Evolutionary conservation across 2,329 filamentous ascomycete genomes (phyloP), one percentile per base, ranked within the genome.

Genomic region (Botrytis fabae): DNA sequence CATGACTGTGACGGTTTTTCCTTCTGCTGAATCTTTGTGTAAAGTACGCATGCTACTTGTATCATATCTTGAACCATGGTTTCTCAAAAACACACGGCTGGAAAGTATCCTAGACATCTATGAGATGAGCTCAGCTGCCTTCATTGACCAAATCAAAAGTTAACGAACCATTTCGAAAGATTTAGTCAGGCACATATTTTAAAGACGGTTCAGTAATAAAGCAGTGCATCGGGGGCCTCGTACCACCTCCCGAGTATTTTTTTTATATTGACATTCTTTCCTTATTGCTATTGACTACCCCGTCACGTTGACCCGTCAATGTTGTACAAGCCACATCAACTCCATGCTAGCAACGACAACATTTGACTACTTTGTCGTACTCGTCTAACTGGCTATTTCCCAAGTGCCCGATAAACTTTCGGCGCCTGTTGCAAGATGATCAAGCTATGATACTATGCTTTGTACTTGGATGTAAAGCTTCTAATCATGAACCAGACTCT

Each of bases 51-150:
- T 65, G 44, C 40, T 44, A 35, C 60, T 64, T 71, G 59, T 22
- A 42, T 40, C 16, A 48, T 65, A 65, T 48, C 69, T 54, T 32
- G 35, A 20, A 18, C 9, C 20, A n/a, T 54, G 61, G 42, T 57
- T 65, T 9, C 60, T 40, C 69, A 59, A 64, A 60, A 64, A 64
- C 18, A 71, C 60, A 65, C 59, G 35, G 57, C 57, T 51, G 44
- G 46, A 51, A 57, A n/a, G 44, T 54, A 57, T 71, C 69, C 60
- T 65, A 71, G 60, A 65, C 59, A 66, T 51, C 38, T 38, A 51
- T 66, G 60, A 65, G 57, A 51, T 65, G 60, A 71, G 59, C 69
- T 71, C 69, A 71, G 69, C 69, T 71, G 60, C 60, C 54, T 60
- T 20, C 40, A 63, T 46, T 54, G 14, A 12, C 16, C n/a, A 40